A percentile compares a stretch with the other conserved stretches of the same genome.
phyloP scores from a whole-genome alignment of 108 stramenopile genomes.

The Thalassiosira profunda region DNA sequence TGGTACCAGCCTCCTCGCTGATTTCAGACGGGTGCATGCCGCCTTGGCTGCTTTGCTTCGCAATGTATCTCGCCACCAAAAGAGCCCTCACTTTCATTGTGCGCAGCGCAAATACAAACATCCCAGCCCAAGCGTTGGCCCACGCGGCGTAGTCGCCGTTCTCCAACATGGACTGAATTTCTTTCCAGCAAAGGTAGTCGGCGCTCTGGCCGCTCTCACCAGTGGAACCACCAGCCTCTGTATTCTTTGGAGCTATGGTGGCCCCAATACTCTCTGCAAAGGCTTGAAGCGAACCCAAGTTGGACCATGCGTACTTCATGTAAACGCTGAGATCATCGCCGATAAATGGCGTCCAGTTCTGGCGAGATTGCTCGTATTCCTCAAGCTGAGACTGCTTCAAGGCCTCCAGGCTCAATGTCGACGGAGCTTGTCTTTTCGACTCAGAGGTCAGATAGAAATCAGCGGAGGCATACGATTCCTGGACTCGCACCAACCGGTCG shows the following conservation, averaged over 20 bases:
- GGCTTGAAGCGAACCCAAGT: slow-evolving; percentile 63
- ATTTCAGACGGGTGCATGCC: slow-evolving; percentile 62
- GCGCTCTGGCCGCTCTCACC: too few relatives aligned
- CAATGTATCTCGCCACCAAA: slow-evolving; percentile 48
- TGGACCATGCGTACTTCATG: slow-evolving; percentile 68
- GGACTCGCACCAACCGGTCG: slow-evolving; percentile 61
- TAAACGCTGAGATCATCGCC: slow-evolving; percentile 67
- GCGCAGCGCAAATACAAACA: slow-evolving; percentile 74
- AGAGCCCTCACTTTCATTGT: slow-evolving; percentile 64
- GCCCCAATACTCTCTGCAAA: slow-evolving; percentile 48
- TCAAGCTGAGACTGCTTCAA: slow-evolving; percentile 47
- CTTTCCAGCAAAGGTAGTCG: slow-evolving; percentile 30
- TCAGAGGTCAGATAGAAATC: slow-evolving; percentile 52
- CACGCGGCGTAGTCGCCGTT: slow-evolving; percentile 57
- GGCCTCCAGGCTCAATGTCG: slow-evolving; percentile 39
- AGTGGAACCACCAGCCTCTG: background rate
- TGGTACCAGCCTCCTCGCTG: slow-evolving; percentile 70
- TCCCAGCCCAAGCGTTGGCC: slow-evolving; percentile 87
- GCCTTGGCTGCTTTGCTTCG: slow-evolving; percentile 29
- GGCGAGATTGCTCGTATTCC: slow-evolving; percentile 38
- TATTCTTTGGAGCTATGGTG: slow-evolving; percentile 4
- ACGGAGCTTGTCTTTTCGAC: slow-evolving; percentile 12
- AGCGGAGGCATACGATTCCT: slow-evolving; percentile 39
- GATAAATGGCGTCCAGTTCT: slow-evolving; percentile 56
- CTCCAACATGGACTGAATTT: slow-evolving; percentile 51